Evolutionary conservation across 2,329 filamentous ascomycete genomes (phyloP).

Genomic region (Penicillium frequentans): DNA sequence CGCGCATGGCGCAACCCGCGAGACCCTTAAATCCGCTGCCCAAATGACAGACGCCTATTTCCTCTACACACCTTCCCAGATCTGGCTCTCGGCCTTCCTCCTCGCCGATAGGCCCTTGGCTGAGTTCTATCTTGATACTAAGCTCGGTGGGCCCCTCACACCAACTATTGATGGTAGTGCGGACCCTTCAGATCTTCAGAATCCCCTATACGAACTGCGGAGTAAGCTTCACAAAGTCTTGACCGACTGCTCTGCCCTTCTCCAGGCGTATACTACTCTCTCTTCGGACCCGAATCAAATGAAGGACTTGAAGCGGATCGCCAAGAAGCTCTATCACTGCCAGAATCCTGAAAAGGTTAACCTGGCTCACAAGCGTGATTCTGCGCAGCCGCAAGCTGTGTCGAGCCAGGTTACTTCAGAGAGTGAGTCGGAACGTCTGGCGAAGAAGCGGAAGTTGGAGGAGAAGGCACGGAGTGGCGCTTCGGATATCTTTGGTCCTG

Average conservation of each 20-base stretch:
- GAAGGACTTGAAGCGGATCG: slow-evolving; percentile 46
- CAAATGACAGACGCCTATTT: slow-evolving; percentile 95
- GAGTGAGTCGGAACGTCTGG: slow-evolving; percentile 37
- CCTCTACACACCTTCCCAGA: slow-evolving; percentile 90
- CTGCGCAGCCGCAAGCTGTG: slow-evolving; percentile 24
- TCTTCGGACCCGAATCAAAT: slow-evolving; percentile 41
- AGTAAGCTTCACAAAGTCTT: slow-evolving; percentile 40
- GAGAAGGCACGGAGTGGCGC: slow-evolving; percentile 19
- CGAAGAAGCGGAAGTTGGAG: slow-evolving; percentile 44
- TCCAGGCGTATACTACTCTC: slow-evolving; percentile 41
- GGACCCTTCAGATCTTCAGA: slow-evolving; percentile 8
- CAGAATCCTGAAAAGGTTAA: slow-evolving; percentile 51
- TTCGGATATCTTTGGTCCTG: slow-evolving; percentile 38
- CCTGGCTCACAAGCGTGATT: slow-evolving; percentile 44
- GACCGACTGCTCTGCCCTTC: slow-evolving; percentile 37
- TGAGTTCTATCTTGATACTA: slow-evolving; percentile 46
- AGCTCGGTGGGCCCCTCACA: slow-evolving; percentile 34
- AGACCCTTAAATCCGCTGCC: slow-evolving; percentile 74
- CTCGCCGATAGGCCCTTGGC: slow-evolving; percentile 64
- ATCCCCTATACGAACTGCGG: slow-evolving; percentile 34
- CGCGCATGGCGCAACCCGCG: slow-evolving; percentile 72
- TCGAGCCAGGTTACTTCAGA: slow-evolving; percentile 31
- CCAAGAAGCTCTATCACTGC: slow-evolving; percentile 51
- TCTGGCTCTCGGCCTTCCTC: slow-evolving; percentile 79
- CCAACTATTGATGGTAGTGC: slow-evolving; percentile 9